Conservation (phyloP, 305 asterid genomes). For the Stenogyne calaminthoides region DNA sequence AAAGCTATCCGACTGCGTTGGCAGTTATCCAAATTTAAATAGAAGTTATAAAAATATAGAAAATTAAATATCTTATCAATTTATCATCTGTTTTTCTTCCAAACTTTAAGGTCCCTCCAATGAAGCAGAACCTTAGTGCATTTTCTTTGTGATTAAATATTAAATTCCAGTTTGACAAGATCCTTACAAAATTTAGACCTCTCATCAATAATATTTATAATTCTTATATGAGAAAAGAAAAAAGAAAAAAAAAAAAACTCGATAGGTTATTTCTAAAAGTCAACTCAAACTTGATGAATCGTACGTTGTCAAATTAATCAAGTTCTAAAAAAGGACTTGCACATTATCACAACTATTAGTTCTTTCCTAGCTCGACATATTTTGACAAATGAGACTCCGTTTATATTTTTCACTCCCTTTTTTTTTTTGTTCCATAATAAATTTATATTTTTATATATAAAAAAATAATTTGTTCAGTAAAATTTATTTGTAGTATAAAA, state of each 20-base stretch:
- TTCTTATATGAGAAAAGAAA: not conserved
- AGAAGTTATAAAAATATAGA: not conserved
- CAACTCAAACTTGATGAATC: not conserved
- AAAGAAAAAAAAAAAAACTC: not conserved
- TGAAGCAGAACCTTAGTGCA: slow-evolving; percentile 17
- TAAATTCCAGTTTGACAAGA: not conserved
- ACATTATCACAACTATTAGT: too few species aligned
- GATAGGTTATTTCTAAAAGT: not conserved
- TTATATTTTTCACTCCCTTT: too few species aligned
- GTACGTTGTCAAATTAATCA: too few species aligned
- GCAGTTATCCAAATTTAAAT: not conserved
- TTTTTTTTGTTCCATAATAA: too few species aligned
- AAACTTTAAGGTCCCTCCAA: slow-evolving; percentile 27
- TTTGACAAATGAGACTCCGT: too few species aligned
- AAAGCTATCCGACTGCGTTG: slow-evolving; percentile 23
- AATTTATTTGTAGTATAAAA: too few species aligned
- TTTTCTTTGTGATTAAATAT: not conserved
- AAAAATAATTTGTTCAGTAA: too few species aligned
- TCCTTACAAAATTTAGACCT: slow-evolving; percentile 14
- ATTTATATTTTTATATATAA: too few species aligned
- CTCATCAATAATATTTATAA: not conserved
- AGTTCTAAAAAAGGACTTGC: too few species aligned
- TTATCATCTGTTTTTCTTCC: slow-evolving; percentile 29
- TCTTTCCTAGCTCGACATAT: too few species aligned
- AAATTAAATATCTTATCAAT: not conserved